Percentiles rank a stretch among this genome's conserved stretches.
phyloP scores from a whole-genome alignment of 2,329 filamentous ascomycete genomes.

The Stromatinia cepivora region DNA sequence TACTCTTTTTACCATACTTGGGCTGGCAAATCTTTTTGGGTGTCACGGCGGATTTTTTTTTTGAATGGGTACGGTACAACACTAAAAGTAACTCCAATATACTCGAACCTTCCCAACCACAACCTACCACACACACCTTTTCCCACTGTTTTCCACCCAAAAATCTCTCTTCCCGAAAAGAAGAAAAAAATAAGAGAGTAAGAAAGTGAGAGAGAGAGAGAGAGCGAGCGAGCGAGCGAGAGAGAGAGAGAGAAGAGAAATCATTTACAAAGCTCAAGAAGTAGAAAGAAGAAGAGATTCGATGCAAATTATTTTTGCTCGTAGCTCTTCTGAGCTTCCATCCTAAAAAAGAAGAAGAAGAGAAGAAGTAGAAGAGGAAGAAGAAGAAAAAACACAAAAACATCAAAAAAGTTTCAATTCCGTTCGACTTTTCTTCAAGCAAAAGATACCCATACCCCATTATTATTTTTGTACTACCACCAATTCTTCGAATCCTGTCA shows the following conservation, averaged over 20 bases:
- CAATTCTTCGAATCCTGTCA: slow-evolving; percentile 13
- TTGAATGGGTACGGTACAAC: slow-evolving; percentile 13
- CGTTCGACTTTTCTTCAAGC: slow-evolving; percentile 8
- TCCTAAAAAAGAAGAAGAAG: neutral
- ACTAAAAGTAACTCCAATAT: slow-evolving; percentile 16
- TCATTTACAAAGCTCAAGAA: neutral
- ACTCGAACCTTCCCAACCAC: slow-evolving; percentile 23
- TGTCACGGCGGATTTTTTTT: slow-evolving; percentile 4
- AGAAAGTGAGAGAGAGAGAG: neutral
- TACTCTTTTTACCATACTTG: slow-evolving; percentile 6
- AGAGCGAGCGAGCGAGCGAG: neutral
- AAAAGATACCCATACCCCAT: slow-evolving; percentile 22
- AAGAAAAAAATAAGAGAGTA: neutral
- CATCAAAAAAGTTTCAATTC: slow-evolving; percentile 12
- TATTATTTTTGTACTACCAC: slow-evolving; percentile 17
- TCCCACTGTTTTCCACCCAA: slow-evolving; percentile 19
- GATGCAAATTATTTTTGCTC: slow-evolving; percentile 24
- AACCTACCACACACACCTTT: slow-evolving; percentile 14
- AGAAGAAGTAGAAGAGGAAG: neutral
- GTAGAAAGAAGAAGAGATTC: slow-evolving; percentile 13
- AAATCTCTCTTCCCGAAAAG: slow-evolving; percentile 9
- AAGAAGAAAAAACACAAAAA: neutral
- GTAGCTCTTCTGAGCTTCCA: slow-evolving; percentile 22
- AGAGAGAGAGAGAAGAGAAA: neutral
- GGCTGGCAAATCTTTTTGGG: slow-evolving; percentile 3